Base-by-base conservation (phyloP, 208 protist species). In the Wallacemonas sp. region DNA sequence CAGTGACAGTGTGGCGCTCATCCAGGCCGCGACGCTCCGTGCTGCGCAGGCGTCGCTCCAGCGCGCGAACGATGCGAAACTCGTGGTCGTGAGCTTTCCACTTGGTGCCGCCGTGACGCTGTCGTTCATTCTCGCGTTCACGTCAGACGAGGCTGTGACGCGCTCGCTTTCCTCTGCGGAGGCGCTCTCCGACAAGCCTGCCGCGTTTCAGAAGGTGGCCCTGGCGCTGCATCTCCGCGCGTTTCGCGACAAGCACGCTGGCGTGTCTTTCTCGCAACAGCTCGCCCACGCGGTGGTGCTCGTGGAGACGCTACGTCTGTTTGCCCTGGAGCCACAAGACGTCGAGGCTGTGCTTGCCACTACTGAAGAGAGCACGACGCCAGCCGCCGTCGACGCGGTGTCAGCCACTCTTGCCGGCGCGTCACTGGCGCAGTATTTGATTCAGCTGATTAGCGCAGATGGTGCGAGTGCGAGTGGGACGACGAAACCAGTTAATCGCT, bases 381-480 rank as follows among this genome's bases (percentile, higher is more conserved):
- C 27, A 26, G 19, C 24, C 43, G 23, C 34, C 52, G 32, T n/a
- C n/a, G n/a, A 48, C 33, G 71, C 63, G 49, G 68, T 85, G 46
- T 47, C 55, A 6, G 68, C 63, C 49, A 84, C 81, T 14, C 41
- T 83, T 1, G 77, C 77, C 17, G 81, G 81, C 33, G 78, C 81
- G 55, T 70, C 65, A 27, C 43, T 82, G 17, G 77, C 81, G 41
- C 78, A 84, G 70, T 66, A 82, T 38, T 32, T 88, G 41, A 77
- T 84, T 5, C 33, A 54, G 34, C 23, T 67, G 12, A 56, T 66
- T 16, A 65, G 39, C 72, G 67, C 27, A 71, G 69, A 67, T 48
- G 71, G 33, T 49, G 74, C 34, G 23, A 62, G 6, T 65, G 72
- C 44, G 30, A n/a, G 2, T 17, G 36, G 9, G 14, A 41, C 36